These are phyloP conservation scores for Cercospora sp. DNA, from an alignment of 2,329 filamentous ascomycete genomes.

Conservation along the genomic window DNA sequence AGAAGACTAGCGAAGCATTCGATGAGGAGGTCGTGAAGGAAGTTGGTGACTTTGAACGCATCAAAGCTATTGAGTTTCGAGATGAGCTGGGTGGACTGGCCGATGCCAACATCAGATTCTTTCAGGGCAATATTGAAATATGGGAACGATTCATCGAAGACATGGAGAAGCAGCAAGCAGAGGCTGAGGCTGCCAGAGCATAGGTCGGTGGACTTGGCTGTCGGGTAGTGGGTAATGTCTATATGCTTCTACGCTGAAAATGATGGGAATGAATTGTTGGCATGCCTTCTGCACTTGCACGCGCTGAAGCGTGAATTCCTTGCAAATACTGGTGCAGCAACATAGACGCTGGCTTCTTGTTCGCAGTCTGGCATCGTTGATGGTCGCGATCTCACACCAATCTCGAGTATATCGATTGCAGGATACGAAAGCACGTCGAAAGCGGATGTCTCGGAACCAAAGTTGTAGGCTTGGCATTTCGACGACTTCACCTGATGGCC, in stretches of 20 bases:
- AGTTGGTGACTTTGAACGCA: slow-evolving; percentile 90
- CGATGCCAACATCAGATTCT: slow-evolving; percentile 84
- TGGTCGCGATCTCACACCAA: no score
- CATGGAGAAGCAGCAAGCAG: slow-evolving; percentile 52
- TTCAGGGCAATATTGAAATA: slow-evolving; percentile 72
- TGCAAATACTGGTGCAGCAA: not conserved
- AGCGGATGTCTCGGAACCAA: not conserved
- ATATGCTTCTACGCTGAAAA: slow-evolving; percentile 10
- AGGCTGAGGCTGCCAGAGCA: slow-evolving; percentile 16
- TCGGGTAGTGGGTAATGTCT: slow-evolving; percentile 10
- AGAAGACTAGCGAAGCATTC: slow-evolving; percentile 85
- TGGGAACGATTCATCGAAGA: slow-evolving; percentile 91
- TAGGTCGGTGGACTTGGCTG: not conserved
- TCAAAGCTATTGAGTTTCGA: slow-evolving; percentile 88
- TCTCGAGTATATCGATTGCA: not conserved
- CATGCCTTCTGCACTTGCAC: not conserved
- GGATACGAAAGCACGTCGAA: not conserved
- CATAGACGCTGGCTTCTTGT: not conserved
- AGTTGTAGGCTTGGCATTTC: not conserved
- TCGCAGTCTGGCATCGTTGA: no score
- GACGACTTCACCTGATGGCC: not conserved
- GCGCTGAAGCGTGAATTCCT: not conserved
- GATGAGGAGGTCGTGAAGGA: slow-evolving; percentile 95
- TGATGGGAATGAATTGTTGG: not conserved
- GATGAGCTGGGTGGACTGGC: slow-evolving; percentile 80